Evolutionary conservation across 2,329 filamentous ascomycete genomes (phyloP).

Genomic region (Capronia coronata): DNA sequence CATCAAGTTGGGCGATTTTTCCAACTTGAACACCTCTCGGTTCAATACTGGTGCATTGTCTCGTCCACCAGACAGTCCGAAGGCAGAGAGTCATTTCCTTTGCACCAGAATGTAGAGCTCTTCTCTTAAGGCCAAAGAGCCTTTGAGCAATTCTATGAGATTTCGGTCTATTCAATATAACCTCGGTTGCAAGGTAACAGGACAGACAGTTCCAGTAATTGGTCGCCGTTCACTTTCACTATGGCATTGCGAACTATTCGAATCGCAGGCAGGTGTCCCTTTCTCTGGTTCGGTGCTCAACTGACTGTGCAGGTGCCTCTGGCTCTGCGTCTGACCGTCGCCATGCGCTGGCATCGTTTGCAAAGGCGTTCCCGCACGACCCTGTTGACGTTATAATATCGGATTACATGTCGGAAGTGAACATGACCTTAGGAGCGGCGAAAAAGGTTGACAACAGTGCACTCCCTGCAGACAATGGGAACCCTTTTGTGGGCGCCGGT

Average conservation of each 20-base stretch:
- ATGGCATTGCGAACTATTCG: conserved; percentile 20
- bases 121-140: neutral
- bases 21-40: conserved; percentile 17
- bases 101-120: neutral
- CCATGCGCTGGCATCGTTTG: conserved; percentile 41
- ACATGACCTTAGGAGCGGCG: conserved; percentile 44
- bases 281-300: neutral
- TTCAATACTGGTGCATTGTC: too few relatives aligned
- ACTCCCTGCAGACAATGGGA: conserved; percentile 12
- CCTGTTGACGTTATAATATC: conserved; percentile 44
- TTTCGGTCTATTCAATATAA: neutral
- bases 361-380: conserved; percentile 38
- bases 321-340: conserved; percentile 43
- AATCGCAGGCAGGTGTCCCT: conserved; percentile 14
- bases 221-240: neutral
- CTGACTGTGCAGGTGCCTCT: conserved; percentile 34
- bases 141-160: neutral
- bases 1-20: conserved; percentile 2
- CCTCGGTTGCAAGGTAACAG: neutral
- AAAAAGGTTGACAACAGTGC: conserved; percentile 34
- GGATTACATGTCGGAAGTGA: conserved; percentile 47
- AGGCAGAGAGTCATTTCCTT: too few relatives aligned
- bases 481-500: conserved; percentile 19
- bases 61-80: too few relatives aligned
- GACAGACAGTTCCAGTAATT: neutral